phyloP scores from a whole-genome alignment of 1,284 basidiomycete species.

The Leccinum subrobustum region DNA sequence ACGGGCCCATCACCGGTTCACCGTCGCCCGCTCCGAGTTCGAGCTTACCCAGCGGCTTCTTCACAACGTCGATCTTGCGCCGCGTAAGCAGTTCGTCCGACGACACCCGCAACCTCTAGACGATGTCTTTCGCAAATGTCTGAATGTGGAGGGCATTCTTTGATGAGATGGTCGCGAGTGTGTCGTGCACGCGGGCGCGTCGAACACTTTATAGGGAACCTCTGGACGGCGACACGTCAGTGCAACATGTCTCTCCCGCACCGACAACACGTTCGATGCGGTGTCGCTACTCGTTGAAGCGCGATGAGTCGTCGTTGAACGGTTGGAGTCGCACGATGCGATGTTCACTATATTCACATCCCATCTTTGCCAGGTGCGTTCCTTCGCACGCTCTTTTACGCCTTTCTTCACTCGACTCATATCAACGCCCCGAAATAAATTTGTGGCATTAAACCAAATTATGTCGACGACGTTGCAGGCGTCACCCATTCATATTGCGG shows the following conservation, averaged over 20 bases:
- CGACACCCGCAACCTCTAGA: slow-evolving; percentile 30
- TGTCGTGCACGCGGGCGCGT: slow-evolving; percentile 2
- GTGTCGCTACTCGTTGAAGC: slow-evolving; percentile 20
- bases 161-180: neutral
- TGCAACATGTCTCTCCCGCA: slow-evolving; percentile 15
- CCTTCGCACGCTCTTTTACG: slow-evolving; percentile 17
- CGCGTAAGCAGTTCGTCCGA: slow-evolving; percentile 30
- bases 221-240: slow-evolving; percentile 14
- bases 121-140: slow-evolving; percentile 31
- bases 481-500: slow-evolving; percentile 59
- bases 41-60: slow-evolving; percentile 27
- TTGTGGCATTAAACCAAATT: slow-evolving; percentile 59
- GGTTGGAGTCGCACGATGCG: slow-evolving; percentile 5
- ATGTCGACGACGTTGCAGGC: slow-evolving; percentile 47
- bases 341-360: slow-evolving; percentile 7
- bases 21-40: slow-evolving; percentile 24
- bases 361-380: slow-evolving; percentile 31
- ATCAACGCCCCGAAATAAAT: slow-evolving; percentile 36
- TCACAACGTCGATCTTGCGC: slow-evolving; percentile 30
- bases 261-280: slow-evolving; percentile 22
- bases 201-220: slow-evolving; percentile 19
- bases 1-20: too few relatives aligned
- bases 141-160: slow-evolving; percentile 21
- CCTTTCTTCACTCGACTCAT: slow-evolving; percentile 5
- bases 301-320: slow-evolving; percentile 15